Evolutionary conservation across 345 rosid species (phyloP), one percentile per base, ranked within the genome.

Genomic region (Erodium maritimum): DNA sequence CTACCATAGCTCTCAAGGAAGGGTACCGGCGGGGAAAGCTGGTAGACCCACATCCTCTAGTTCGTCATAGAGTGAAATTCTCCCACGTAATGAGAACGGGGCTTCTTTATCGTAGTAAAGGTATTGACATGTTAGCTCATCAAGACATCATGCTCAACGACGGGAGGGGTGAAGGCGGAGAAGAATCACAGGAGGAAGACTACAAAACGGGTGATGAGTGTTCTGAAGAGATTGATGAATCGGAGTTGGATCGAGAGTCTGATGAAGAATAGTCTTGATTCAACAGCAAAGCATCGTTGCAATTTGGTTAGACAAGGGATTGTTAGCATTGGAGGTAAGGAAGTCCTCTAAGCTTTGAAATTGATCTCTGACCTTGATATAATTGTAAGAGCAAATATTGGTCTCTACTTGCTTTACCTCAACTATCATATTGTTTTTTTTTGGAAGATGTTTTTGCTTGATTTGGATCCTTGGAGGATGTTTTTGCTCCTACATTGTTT

Each of bases 11-110:
- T 16, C 85, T 93, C 53, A 80, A 80, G 79, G 99, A 89, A 87
- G 95, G 91, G 25, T 89, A 93, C 67, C 79, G 64, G 33, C 74
- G 81, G 46, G 97, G 95, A 7, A 93, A 84, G 13, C 68, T 93
- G 51, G 87, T 82, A 61, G 70, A 87, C 48, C 99, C 95, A 0
- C 97, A 87, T 75, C 90, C 97, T 52, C 85, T 87, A 19, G 86
- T 81, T 63, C 80, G 72, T 54, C 73, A 74, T 63, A 75, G 97
- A 61, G 83, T 72, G 60, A 93, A 89, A 73, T 79, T 89, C 59
- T 78, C 83, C 77, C 82, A 85, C 61, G 90, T 85, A 62, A 93
- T 93, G 97, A 85, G 94, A 72, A 85, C 90, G 4, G 97, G 96
- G 59, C 81, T 87, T 66, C 79, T 89, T 63, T 83, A 89, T 65